Evolutionary conservation across 148 eudicot genomes (phyloP).

Genomic region (Suaeda aralocaspica): DNA sequence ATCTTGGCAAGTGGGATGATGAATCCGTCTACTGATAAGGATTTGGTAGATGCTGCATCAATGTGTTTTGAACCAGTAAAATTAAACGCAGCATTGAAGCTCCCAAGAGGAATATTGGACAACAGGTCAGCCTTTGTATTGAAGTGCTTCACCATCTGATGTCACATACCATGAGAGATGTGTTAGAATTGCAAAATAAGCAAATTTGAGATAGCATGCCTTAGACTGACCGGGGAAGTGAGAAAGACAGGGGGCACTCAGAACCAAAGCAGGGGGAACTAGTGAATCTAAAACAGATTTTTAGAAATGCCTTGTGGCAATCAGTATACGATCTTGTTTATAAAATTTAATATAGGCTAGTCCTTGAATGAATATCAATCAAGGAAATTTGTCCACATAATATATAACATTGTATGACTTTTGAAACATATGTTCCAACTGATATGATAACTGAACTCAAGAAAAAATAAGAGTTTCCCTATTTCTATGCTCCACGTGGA

Average conservation of each 20-base stretch:
- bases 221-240: neutral
- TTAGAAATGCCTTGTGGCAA: too few relatives aligned
- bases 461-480: too few relatives aligned
- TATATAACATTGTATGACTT: too few relatives aligned
- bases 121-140: constrained; percentile 63
- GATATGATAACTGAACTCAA: too few relatives aligned
- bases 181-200: constrained; percentile 17
- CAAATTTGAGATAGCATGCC: neutral
- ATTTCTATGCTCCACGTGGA: too few relatives aligned
- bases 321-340: too few relatives aligned
- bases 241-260: neutral
- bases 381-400: too few relatives aligned
- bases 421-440: too few relatives aligned
- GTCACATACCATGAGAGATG: constrained; percentile 12
- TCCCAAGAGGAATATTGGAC: constrained; percentile 69
- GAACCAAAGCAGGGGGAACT: neutral
- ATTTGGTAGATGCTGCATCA: constrained; percentile 70
- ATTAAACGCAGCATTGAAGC: constrained; percentile 89
- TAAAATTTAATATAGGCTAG: too few relatives aligned
- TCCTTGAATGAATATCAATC: too few relatives aligned
- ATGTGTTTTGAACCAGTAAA: constrained; percentile 72
- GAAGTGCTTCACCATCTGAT: constrained; percentile 83
- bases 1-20: constrained; percentile 70
- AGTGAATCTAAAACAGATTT: too few relatives aligned
- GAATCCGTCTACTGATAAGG: constrained; percentile 63